phyloP scores from a whole-genome alignment of 768 basidiomycete genomes.

The Serendipita sp. region DNA sequence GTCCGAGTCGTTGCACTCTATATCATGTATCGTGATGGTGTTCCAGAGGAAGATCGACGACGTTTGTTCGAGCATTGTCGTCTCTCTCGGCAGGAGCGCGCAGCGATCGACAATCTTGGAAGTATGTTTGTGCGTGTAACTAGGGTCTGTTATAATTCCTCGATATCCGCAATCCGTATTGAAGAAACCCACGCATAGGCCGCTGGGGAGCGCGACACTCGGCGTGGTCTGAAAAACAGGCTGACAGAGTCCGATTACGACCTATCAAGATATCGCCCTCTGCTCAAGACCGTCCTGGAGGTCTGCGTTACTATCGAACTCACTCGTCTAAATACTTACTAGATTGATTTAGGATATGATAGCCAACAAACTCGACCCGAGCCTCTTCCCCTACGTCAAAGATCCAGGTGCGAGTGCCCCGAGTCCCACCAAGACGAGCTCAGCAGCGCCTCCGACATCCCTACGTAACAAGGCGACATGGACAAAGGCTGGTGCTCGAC shows the following conservation, averaged over 20 bases:
- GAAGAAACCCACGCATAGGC: constrained; percentile 28
- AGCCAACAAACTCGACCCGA: constrained; percentile 56
- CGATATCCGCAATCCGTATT: not conserved
- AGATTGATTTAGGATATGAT: constrained; percentile 53
- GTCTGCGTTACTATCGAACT: constrained; percentile 25
- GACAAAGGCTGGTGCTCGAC: constrained; percentile 74
- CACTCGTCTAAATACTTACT: not conserved
- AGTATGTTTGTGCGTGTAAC: constrained; percentile 70
- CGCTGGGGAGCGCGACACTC: constrained; percentile 58
- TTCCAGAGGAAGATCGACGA: constrained; percentile 94
- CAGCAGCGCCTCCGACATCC: constrained; percentile 36
- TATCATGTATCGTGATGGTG: constrained; percentile 87
- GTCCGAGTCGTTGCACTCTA: constrained; percentile 93
- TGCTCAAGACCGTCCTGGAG: constrained; percentile 67
- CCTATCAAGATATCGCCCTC: constrained; percentile 82
- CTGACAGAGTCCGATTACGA: constrained; percentile 75
- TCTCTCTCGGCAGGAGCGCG: constrained; percentile 74
- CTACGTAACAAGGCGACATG: constrained; percentile 43
- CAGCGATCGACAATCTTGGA: constrained; percentile 76
- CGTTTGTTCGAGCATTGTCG: constrained; percentile 91
- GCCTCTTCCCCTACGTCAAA: constrained; percentile 77
- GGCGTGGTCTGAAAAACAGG: constrained; percentile 49
- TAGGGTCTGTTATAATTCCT: constrained; percentile 36
- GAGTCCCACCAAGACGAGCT: constrained; percentile 30
- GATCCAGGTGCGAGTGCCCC: constrained; percentile 40